A percentile compares a stretch with the other conserved stretches of the same genome.
Conservation (phyloP, 163 green algal genomes). For the Chloroidium sp. region DNA sequence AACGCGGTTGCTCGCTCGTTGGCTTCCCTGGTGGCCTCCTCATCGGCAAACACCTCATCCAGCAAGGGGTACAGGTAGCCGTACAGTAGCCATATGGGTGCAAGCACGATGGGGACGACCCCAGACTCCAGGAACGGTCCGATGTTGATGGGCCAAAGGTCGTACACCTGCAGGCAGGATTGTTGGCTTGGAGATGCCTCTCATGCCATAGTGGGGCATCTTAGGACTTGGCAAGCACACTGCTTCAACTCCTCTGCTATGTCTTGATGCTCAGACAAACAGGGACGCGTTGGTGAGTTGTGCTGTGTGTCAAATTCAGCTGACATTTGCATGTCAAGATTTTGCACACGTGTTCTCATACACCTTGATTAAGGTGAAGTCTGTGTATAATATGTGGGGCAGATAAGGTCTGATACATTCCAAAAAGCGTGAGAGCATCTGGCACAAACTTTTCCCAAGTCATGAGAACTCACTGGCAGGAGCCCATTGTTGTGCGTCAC, state of each 20-base stretch:
- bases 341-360: too few species aligned
- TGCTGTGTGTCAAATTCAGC: too few species aligned
- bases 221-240: too few species aligned
- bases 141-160: conserved; percentile 12
- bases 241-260: too few species aligned
- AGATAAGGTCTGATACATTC: not conserved
- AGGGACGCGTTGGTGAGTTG: too few species aligned
- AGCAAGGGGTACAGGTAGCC: conserved; percentile 12
- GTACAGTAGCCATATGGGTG: conserved; percentile 25
- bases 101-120: conserved; percentile 16
- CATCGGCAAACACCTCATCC: conserved; percentile 8
- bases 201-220: not conserved
- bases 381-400: not conserved
- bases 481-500: conserved; percentile 6
- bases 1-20: not conserved
- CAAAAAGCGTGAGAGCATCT: too few species aligned
- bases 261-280: too few species aligned
- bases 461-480: not conserved
- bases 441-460: too few species aligned
- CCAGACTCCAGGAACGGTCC: conserved; percentile 14
- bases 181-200: not conserved
- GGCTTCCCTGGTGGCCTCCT: not conserved
- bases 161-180: conserved; percentile 16
- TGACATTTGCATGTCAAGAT: too few species aligned
- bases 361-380: not conserved